Base-by-base conservation (phyloP, 2,329 filamentous ascomycete genomes). In the Colletotrichum incanum region DNA sequence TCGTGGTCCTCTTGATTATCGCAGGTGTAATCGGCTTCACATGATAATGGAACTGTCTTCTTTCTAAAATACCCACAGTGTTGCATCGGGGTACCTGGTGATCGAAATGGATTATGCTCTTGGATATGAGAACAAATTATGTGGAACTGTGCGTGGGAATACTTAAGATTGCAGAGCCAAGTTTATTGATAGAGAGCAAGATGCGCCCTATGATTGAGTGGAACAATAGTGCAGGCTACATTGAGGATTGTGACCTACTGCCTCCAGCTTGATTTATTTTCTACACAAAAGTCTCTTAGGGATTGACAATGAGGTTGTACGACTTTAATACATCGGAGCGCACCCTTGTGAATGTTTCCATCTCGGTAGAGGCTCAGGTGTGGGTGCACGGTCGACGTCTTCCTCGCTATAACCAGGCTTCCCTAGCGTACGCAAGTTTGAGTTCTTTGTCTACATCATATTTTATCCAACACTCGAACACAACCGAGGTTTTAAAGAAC, bases 11-110 rank as follows among this genome's bases (percentile, higher is more conserved):
- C 12, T 16, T 75, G 73, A 28, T 75, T 62, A 16, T 75, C 72
- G 16, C 74, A 75, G 23, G 75, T 71, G 28, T 74, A 65, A 20
- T 75, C 74, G 16, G 71, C 4, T 73, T 73, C 72, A 74, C 56
- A 73, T 56, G n/a, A 69, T 41, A 1, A 69, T 60, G 0, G 70
- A 54, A 9, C n/a, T n/a, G n/a, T 65, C 65, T 3, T 59, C 16
- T 2, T 16, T 37, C 0, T 60, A 60, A n/a, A 69, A 65, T 16
- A 58, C 52, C 1, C 60, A 37, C 16, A 72, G n/a, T 1, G 70
- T 65, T 2, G 37, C 47, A 18, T 69, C 70, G 12, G 70, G 60
- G 0, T 55, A 61, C 23, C n/a, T 60, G 6, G 70, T 70, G 3
- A 72, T 70, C 55, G 26, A 65, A 65, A 3, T 49, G n/a, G 23